Conservation (phyloP, 2,329 filamentous ascomycete genomes). For the Pyrenochaeta sp. region DNA sequence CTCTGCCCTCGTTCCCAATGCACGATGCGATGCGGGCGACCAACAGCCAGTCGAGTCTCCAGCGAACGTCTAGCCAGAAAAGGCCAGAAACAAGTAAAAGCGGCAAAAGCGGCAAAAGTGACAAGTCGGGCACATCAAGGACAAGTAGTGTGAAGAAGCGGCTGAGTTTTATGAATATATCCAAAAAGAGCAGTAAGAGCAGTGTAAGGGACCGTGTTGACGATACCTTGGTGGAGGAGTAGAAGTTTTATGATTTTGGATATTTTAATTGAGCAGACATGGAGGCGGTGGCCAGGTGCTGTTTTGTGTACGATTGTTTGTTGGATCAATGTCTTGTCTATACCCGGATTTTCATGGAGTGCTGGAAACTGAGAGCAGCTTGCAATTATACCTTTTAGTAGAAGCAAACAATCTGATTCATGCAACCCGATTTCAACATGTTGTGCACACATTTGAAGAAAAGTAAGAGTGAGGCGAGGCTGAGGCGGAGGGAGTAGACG, state of each 20-base stretch:
- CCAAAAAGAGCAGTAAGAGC: conserved; percentile 70
- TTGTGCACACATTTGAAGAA: too few relatives aligned
- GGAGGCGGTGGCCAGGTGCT: conserved; percentile 9
- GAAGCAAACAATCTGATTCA: too few relatives aligned
- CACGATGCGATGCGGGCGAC: conserved; percentile 14
- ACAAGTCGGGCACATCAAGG: conserved; percentile 55
- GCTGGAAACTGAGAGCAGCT: too few relatives aligned
- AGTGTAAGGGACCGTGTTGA: conserved; percentile 48
- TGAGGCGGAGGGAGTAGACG: too few relatives aligned
- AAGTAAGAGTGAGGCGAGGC: too few relatives aligned
- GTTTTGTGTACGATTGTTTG: not conserved
- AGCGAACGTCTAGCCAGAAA: conserved; percentile 17
- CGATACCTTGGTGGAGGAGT: conserved; percentile 46
- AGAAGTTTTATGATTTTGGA: conserved; percentile 7
- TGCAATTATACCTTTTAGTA: too few relatives aligned
- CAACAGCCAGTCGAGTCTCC: conserved; percentile 30
- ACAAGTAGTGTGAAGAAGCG: conserved; percentile 72
- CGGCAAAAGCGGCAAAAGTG: conserved; percentile 52
- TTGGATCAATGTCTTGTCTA: too few relatives aligned
- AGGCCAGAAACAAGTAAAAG: conserved; percentile 45
- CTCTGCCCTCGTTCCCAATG: conserved; percentile 32
- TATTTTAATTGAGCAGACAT: conserved; percentile 6
- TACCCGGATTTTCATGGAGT: too few relatives aligned
- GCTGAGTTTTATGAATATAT: conserved; percentile 78
- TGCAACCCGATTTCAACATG: too few relatives aligned